Conservation (phyloP, 306 rosid genomes). For the Cercis canadensis region DNA sequence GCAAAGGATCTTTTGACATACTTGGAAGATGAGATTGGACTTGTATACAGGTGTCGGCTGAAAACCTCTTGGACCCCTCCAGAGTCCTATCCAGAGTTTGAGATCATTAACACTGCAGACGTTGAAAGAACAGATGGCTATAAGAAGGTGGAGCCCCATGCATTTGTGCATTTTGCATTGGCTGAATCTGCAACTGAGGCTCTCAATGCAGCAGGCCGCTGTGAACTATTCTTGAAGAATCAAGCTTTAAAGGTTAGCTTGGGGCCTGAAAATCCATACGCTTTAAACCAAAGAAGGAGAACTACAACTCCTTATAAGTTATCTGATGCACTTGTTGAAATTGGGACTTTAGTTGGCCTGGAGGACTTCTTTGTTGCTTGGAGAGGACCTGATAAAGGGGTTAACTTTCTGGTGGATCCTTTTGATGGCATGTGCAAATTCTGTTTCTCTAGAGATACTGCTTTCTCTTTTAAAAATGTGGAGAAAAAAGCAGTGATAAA, state of each 20-base stretch:
- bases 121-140: constrained; percentile 42
- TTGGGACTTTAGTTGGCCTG: constrained; percentile 63
- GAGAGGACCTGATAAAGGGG: constrained; percentile 69
- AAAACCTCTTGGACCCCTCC: constrained; percentile 89
- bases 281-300: constrained; percentile 69
- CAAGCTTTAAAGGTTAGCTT: constrained; percentile 56
- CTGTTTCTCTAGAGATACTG: constrained; percentile 72
- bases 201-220: constrained; percentile 53
- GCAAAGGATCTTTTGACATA: constrained; percentile 57
- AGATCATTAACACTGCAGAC: constrained; percentile 24
- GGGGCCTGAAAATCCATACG: constrained; percentile 69
- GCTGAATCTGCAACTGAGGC: constrained; percentile 51
- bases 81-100: constrained; percentile 71
- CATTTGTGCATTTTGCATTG: constrained; percentile 78
- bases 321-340: constrained; percentile 70
- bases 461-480: constrained; percentile 55
- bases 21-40: constrained; percentile 63
- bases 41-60: constrained; percentile 71
- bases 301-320: constrained; percentile 61
- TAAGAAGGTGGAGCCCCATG: constrained; percentile 75
- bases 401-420: constrained; percentile 81
- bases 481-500: constrained; percentile 53
- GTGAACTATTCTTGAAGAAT: constrained; percentile 50
- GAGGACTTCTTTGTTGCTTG: constrained; percentile 66
- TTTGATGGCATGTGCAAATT: constrained; percentile 72